Evolutionary conservation across 108 stramenopile species (phyloP), one percentile per base, ranked within the genome.

Genomic region (Nitzschia putrida): DNA sequence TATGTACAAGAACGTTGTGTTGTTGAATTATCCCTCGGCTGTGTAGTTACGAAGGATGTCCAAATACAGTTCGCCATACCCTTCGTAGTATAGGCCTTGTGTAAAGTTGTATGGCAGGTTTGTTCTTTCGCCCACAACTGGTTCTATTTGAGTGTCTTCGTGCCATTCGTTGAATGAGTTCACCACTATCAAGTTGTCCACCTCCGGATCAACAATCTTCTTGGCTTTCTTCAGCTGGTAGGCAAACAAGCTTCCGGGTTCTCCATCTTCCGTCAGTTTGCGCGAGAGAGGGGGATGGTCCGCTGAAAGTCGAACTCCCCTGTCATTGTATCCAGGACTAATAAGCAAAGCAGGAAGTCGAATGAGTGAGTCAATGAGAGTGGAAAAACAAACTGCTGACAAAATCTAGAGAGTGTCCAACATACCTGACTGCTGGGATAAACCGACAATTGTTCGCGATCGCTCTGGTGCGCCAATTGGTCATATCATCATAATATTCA

Each of bases 141-240:
- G 82, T 66, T 83, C 82, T 18, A 78, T 78, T 57, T 78, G 77
- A 7, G 78, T 79, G 44, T 80, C 80, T 54, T 80, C 80, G 43
- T 80, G 80, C 74, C 74, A 80, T 53, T 80, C 80, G 56, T 81
- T 83, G 57, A 83, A 83, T 4, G 74, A 76, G 43, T 76, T 79
- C 38, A 83, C 71, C 45, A 83, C 55, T 10, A 82, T 14, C 42
- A 82, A 24, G 39, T 67, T 65, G 61, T 78, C 77, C 7, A 68
- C 47, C 7, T 44, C 40, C 5, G 44, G 41, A 58, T 78, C 77
- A 3, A 74, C 81, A 34, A 74, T 58, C n/a, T 22, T 26, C 18
- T 68, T 56, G 12, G 81, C 76, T 8, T 71, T 34, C 13, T 21
- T 58, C n/a, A 82, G 59, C 42, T 61, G 65, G 16, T 67, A 61